Evolutionary conservation across 192 early-diverging fungal species (phyloP).

Genomic region (Backusella mclennaniae): DNA sequence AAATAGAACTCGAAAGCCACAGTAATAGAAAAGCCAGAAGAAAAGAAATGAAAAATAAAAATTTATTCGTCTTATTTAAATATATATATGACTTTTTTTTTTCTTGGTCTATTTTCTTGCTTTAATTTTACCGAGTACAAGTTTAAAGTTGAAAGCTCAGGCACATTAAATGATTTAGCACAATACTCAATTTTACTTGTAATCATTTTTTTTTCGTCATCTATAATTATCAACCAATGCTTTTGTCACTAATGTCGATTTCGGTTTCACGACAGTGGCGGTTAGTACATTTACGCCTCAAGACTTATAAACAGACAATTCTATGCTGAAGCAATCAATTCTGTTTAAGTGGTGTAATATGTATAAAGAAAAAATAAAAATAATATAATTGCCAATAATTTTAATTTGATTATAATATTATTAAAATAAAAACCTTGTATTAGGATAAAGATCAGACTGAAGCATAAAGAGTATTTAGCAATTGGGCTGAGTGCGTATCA

Average conservation of each 20-base stretch:
- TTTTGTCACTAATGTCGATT: neutral
- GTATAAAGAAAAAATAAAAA: neutral
- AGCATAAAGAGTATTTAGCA: neutral
- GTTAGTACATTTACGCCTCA: neutral
- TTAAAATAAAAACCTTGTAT: neutral
- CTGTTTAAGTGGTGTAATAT: neutral
- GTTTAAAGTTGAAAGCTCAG: constrained; percentile 3
- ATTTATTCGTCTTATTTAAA: neutral
- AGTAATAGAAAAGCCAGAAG: neutral
- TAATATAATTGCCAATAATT: neutral
- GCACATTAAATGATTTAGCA: neutral
- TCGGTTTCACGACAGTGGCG: neutral
- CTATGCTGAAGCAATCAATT: neutral
- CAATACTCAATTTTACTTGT: neutral
- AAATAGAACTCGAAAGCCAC: neutral
- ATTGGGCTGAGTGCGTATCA: neutral
- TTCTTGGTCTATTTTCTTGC: neutral
- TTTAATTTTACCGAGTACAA: neutral
- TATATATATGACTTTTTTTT: neutral
- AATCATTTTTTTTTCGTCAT: neutral
- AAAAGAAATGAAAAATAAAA: neutral
- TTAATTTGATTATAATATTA: neutral
- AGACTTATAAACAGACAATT: neutral
- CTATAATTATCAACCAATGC: constrained; percentile 7
- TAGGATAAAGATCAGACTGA: neutral